Evolutionary conservation across 2,329 filamentous ascomycete genomes (phyloP).

Genomic region (Beauveria rudraprayagi): DNA sequence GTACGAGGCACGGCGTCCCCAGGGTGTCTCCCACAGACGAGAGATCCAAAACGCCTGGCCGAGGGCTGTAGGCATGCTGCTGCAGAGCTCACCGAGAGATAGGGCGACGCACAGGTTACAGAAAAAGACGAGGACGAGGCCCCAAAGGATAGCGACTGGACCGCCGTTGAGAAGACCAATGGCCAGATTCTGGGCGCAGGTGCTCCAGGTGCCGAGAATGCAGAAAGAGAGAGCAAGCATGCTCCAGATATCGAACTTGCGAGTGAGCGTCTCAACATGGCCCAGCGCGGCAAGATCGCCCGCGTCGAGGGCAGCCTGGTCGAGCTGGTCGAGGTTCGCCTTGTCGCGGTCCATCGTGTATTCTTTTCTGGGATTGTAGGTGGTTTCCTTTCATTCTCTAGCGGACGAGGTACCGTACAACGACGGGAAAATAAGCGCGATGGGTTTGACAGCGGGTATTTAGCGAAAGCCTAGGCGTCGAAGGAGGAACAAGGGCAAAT

Average conservation of each 20-base stretch:
- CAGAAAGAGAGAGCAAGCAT: constrained; percentile 51
- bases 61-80: constrained; percentile 51
- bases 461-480: neutral
- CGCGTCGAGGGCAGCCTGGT: constrained; percentile 27
- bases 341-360: constrained; percentile 19
- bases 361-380: neutral
- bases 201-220: constrained; percentile 50
- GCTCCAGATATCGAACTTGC: constrained; percentile 46
- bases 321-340: constrained; percentile 12
- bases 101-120: constrained; percentile 47
- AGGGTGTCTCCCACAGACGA: constrained; percentile 26
- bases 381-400: constrained; percentile 11
- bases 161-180: constrained; percentile 48
- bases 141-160: constrained; percentile 47
- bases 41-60: constrained; percentile 51
- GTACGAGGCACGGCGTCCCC: constrained; percentile 44
- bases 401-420: neutral
- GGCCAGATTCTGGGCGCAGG: constrained; percentile 40
- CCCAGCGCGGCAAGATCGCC: constrained; percentile 33
- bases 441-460: neutral
- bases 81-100: constrained; percentile 48
- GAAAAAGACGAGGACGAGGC: constrained; percentile 41
- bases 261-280: constrained; percentile 30
- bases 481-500: neutral
- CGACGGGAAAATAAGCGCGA: neutral